phyloP scores from a whole-genome alignment of 2,329 filamentous ascomycete species.

The Epicoccum nigrum region DNA sequence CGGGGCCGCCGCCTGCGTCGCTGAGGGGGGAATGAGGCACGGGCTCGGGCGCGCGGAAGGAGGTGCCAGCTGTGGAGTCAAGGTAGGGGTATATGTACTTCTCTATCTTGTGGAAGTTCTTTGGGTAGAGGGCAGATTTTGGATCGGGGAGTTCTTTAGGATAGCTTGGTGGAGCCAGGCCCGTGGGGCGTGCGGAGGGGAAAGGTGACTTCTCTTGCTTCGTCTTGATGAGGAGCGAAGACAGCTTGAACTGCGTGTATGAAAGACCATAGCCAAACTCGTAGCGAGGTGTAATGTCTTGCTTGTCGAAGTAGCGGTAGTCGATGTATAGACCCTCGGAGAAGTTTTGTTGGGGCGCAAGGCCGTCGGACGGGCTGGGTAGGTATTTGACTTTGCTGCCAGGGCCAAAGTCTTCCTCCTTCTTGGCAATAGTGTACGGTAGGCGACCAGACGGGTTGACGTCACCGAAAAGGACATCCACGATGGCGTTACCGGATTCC shows the following conservation, averaged over 20 bases:
- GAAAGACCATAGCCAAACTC: conserved; percentile 87
- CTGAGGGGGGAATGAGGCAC: conserved; percentile 62
- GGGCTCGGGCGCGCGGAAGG: conserved; percentile 58
- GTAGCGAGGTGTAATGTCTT: conserved; percentile 75
- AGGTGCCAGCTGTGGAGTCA: conserved; percentile 56
- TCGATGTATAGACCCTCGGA: conserved; percentile 84
- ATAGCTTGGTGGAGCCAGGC: conserved; percentile 53
- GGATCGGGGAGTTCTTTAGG: conserved; percentile 61
- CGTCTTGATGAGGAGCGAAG: conserved; percentile 55
- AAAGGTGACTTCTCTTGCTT: conserved; percentile 53
- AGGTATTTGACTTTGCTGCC: conserved; percentile 72
- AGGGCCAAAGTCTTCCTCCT: conserved; percentile 76
- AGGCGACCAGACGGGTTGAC: conserved; percentile 81
- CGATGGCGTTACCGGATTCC: conserved; percentile 82
- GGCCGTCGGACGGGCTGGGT: conserved; percentile 61
- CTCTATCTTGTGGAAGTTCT: conserved; percentile 63
- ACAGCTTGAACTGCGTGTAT: conserved; percentile 75
- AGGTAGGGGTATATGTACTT: conserved; percentile 80
- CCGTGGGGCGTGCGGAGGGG: conserved; percentile 43
- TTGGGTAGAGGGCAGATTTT: conserved; percentile 65
- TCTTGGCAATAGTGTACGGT: conserved; percentile 84
- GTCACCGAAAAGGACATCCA: conserved; percentile 79
- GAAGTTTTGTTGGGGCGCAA: conserved; percentile 82
- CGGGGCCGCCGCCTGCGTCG: conserved; percentile 71
- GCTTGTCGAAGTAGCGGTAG: conserved; percentile 86